Evolutionary conservation across 495 filamentous ascomycete species (phyloP).

Genomic region (Cladorrhinum samala): DNA sequence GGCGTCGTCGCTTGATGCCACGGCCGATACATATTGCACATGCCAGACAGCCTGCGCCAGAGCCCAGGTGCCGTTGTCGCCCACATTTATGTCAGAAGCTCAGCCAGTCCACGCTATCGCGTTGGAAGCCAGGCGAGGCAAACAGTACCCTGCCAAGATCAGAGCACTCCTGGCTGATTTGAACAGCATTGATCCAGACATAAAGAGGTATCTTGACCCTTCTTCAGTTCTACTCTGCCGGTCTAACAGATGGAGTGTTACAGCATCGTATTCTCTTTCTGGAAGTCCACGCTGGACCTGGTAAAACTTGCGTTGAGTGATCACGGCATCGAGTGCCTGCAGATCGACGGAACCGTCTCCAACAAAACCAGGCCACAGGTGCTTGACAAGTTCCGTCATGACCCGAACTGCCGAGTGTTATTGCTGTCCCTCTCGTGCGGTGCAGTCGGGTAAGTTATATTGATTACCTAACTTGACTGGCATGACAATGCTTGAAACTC

Average conservation of each 20-base stretch:
- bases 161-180: neutral
- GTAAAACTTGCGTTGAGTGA: neutral
- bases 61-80: neutral
- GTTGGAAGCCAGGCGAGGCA: no score
- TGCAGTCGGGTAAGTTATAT: neutral
- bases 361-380: neutral
- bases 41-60: neutral
- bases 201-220: neutral
- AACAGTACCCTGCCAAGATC: neutral
- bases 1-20: neutral
- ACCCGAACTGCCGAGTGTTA: neutral
- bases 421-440: neutral
- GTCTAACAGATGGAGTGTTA: neutral
- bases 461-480: neutral
- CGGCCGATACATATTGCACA: neutral
- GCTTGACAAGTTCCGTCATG: neutral
- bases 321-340: neutral
- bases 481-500: neutral
- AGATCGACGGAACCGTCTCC: neutral
- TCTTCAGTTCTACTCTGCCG: neutral
- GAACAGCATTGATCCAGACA: neutral
- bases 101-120: no score
- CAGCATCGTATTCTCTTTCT: neutral
- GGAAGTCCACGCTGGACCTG: neutral
- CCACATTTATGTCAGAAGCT: no score